Conservation (phyloP, 2,329 filamentous ascomycete genomes). For the Neopestalotiopsis sp. region DNA sequence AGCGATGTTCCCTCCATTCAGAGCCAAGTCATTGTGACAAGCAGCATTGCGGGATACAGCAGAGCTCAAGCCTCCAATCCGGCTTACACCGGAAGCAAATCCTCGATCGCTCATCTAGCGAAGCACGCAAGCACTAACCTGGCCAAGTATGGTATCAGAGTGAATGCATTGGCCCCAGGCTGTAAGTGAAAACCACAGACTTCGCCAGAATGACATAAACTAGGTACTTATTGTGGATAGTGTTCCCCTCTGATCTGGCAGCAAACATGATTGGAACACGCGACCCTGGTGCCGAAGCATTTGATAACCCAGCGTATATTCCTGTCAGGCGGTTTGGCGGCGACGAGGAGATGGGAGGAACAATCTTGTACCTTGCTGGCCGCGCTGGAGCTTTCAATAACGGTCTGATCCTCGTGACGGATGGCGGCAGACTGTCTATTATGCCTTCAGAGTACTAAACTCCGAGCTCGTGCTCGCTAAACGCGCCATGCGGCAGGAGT, state of each 20-base stretch:
- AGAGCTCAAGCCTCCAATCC: slow-evolving; percentile 23
- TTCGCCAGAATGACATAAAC: too few relatives aligned
- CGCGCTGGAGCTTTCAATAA: slow-evolving; percentile 35
- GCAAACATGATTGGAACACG: slow-evolving; percentile 22
- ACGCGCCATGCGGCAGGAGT: background rate
- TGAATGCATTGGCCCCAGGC: slow-evolving; percentile 36
- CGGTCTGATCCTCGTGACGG: slow-evolving; percentile 31
- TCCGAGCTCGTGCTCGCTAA: background rate
- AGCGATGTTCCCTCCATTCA: slow-evolving; percentile 30
- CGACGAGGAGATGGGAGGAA: slow-evolving; percentile 36
- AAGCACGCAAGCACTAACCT: slow-evolving; percentile 35
- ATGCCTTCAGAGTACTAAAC: slow-evolving; percentile 32
- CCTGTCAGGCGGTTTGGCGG: slow-evolving; percentile 32
- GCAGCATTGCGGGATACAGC: slow-evolving; percentile 30
- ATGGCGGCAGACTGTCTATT: slow-evolving; percentile 31
- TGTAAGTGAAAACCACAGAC: slow-evolving; percentile 26
- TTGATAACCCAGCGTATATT: slow-evolving; percentile 27
- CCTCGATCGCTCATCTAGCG: slow-evolving; percentile 32
- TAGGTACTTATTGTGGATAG: slow-evolving; percentile 20
- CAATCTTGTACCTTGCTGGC: slow-evolving; percentile 34
- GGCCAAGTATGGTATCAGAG: slow-evolving; percentile 29
- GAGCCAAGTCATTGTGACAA: slow-evolving; percentile 35
- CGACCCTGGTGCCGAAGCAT: slow-evolving; percentile 29
- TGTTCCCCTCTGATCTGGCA: slow-evolving; percentile 34
- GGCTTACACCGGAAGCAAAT: slow-evolving; percentile 32